phyloP scores from a whole-genome alignment of 257 asterid genomes.

The Echites panduratus region DNA sequence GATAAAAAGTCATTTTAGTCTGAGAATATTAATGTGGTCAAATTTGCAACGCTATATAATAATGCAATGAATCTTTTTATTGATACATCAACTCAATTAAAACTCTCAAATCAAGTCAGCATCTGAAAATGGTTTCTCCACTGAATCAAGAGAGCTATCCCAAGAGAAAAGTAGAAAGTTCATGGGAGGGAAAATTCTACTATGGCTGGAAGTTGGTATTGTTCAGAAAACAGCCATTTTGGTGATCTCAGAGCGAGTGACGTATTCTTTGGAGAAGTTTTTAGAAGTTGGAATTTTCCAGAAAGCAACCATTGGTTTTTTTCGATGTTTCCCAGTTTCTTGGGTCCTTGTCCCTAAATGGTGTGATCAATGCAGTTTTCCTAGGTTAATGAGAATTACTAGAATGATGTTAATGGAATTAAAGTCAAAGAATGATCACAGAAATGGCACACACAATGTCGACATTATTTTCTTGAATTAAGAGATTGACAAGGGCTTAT shows the following conservation, averaged over 20 bases:
- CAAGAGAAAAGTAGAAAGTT: background rate
- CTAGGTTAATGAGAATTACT: background rate
- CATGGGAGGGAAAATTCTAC: background rate
- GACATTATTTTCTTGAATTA: conserved; percentile 21
- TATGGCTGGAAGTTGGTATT: background rate
- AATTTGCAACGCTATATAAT: background rate
- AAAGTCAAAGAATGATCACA: background rate
- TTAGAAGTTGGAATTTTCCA: too few relatives aligned
- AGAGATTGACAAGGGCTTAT: background rate
- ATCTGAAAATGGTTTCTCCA: background rate
- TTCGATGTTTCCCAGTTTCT: too few relatives aligned
- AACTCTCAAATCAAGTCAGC: background rate
- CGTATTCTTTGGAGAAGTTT: too few relatives aligned
- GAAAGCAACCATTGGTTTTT: too few relatives aligned
- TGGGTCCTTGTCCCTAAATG: too few relatives aligned
- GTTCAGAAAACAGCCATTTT: too few relatives aligned
- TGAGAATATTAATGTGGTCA: background rate
- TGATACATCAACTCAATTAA: background rate
- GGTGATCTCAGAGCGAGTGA: too few relatives aligned
- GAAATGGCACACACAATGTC: conserved; percentile 30
- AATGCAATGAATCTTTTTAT: background rate
- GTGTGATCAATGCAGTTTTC: background rate
- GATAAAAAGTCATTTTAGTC: background rate
- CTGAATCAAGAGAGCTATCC: background rate
- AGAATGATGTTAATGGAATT: background rate